A percentile compares a stretch with the other conserved stretches of the same genome.
Evolutionary conservation across 495 filamentous ascomycete genomes (phyloP).

Genomic region (Cairneyella variabilis): DNA sequence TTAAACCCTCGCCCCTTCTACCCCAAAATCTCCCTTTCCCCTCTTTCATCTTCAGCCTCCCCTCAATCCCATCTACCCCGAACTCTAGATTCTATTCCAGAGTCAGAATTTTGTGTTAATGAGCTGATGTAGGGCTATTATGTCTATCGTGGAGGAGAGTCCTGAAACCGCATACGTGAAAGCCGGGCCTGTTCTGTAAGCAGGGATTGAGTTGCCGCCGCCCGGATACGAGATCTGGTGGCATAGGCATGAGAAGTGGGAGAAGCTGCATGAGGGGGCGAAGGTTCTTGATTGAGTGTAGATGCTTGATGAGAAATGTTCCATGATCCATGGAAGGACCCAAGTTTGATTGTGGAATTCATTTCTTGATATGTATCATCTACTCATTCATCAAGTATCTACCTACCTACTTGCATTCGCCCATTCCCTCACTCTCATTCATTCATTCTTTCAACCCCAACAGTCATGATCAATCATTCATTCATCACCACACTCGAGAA

Average conservation of each 20-base stretch:
- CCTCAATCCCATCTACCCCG: too few species aligned
- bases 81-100: too few species aligned
- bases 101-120: too few species aligned
- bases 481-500: not conserved
- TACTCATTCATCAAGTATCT: constrained; percentile 12
- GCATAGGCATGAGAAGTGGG: not conserved
- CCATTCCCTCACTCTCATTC: constrained; percentile 1
- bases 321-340: not conserved
- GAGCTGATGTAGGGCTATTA: not conserved
- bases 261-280: not conserved
- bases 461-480: not conserved
- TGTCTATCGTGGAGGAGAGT: not conserved
- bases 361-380: constrained; percentile 9
- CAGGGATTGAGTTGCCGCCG: not conserved
- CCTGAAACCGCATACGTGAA: not conserved
- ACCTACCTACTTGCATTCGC: constrained; percentile 7
- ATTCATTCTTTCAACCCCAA: not conserved
- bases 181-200: not conserved
- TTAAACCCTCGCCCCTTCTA: not conserved
- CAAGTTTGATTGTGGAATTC: not conserved
- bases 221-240: not conserved
- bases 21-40: not conserved
- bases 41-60: not conserved
- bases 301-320: not conserved
- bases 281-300: not conserved